These are phyloP conservation scores for Beauveria bassiana DNA, from an alignment of 2,329 filamentous ascomycete species.

Conservation along the genomic window DNA sequence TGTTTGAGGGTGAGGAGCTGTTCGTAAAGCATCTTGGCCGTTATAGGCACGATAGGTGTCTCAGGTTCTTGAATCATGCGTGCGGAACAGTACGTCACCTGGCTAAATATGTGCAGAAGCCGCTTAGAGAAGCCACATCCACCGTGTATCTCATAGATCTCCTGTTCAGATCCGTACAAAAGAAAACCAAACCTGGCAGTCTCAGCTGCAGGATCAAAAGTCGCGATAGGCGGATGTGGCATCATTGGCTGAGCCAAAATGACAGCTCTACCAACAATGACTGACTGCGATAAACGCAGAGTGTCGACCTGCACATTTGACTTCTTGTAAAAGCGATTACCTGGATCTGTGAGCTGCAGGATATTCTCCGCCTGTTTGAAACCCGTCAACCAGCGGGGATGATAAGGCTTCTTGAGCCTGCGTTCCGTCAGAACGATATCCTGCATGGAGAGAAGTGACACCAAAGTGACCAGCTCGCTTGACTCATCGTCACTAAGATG, in stretches of 20 bases:
- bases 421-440: constrained; percentile 32
- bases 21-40: constrained; percentile 19
- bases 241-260: constrained; percentile 34
- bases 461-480: constrained; percentile 29
- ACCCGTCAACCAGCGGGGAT: constrained; percentile 31
- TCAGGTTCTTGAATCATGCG: constrained; percentile 26
- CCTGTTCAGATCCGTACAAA: constrained; percentile 26
- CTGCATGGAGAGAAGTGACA: constrained; percentile 31
- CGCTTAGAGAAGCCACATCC: constrained; percentile 35
- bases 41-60: constrained; percentile 24
- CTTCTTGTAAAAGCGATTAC: constrained; percentile 28
- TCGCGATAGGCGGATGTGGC: constrained; percentile 20
- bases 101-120: constrained; percentile 29
- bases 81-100: constrained; percentile 30
- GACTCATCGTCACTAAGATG: constrained; percentile 17
- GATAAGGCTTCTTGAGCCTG: constrained; percentile 23
- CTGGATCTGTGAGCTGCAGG: constrained; percentile 28
- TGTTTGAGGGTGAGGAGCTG: constrained; percentile 27
- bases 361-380: constrained; percentile 28
- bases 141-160: constrained; percentile 32
- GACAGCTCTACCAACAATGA: constrained; percentile 31
- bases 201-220: constrained; percentile 23
- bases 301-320: constrained; percentile 26
- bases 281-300: constrained; percentile 29
- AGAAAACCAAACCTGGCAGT: constrained; percentile 30